These are phyloP conservation scores for Fusarium palustre DNA, from an alignment of 2,329 filamentous ascomycete genomes.

Conservation along the genomic window DNA sequence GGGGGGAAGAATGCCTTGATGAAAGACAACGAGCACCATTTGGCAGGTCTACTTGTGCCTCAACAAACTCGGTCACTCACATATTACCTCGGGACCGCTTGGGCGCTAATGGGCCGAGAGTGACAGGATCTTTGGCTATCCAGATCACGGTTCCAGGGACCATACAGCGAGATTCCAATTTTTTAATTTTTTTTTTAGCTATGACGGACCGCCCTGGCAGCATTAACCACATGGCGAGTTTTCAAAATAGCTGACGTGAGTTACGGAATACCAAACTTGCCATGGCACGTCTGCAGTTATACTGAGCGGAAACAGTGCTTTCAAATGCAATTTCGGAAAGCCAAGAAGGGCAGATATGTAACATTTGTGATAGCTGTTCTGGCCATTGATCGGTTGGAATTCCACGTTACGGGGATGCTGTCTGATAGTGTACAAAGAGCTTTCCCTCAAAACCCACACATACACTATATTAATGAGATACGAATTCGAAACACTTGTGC, in stretches of 20 bases:
- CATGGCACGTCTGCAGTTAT: background rate
- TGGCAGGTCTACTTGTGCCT: background rate
- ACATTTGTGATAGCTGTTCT: background rate
- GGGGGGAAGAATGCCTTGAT: background rate
- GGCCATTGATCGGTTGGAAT: background rate
- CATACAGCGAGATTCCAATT: background rate
- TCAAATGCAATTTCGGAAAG: background rate
- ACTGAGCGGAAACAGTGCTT: background rate
- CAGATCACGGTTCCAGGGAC: background rate
- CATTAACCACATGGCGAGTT: background rate
- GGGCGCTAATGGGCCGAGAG: background rate
- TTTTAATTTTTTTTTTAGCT: background rate
- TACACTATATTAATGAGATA: slow-evolving; percentile 19
- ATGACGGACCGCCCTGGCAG: background rate
- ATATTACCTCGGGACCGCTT: background rate
- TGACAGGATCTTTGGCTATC: background rate
- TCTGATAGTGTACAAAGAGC: background rate
- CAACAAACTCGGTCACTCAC: background rate
- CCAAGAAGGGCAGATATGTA: background rate
- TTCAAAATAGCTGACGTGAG: background rate
- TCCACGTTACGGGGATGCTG: background rate
- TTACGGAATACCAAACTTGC: background rate
- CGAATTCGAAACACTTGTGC: background rate
- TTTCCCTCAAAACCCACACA: background rate
- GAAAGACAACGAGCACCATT: background rate